Conservation (phyloP, 805 yeast genomes). For the Teunomyces barrocoloradensis region DNA sequence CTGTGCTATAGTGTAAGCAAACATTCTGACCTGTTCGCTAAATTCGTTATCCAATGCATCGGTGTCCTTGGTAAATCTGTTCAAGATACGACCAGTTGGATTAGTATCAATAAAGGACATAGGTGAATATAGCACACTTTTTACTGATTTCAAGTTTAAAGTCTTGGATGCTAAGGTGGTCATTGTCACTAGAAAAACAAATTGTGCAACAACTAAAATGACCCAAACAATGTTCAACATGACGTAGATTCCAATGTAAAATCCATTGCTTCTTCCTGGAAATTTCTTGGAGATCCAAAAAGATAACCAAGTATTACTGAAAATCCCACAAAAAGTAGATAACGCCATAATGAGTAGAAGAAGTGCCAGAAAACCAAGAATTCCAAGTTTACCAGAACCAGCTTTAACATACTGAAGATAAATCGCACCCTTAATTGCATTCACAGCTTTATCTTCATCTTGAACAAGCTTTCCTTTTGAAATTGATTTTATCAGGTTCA, state of each 20-base stretch:
- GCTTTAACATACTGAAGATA: conserved; percentile 12
- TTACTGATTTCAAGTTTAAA: conserved; percentile 60
- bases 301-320: conserved; percentile 23
- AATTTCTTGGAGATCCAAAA: conserved; percentile 35
- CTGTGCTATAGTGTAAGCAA: conserved; percentile 50
- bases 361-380: conserved; percentile 6
- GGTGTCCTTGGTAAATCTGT: conserved; percentile 84
- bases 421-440: conserved; percentile 10
- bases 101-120: conserved; percentile 82
- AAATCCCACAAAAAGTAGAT: conserved; percentile 16
- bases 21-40: conserved; percentile 62
- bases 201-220: conserved; percentile 39
- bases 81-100: conserved; percentile 82
- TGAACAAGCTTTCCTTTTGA: conserved; percentile 16
- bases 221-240: conserved; percentile 53
- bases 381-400: conserved; percentile 13
- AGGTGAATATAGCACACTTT: conserved; percentile 66
- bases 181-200: conserved; percentile 46
- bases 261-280: conserved; percentile 41
- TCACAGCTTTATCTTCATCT: conserved; percentile 17
- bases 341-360: conserved; percentile 1
- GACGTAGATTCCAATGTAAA: conserved; percentile 73
- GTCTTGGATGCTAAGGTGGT: conserved; percentile 51
- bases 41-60: conserved; percentile 80
- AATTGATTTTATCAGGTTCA: not conserved